Conservation (phyloP, 2,329 filamentous ascomycete species). For the Laburnicola sp. region DNA sequence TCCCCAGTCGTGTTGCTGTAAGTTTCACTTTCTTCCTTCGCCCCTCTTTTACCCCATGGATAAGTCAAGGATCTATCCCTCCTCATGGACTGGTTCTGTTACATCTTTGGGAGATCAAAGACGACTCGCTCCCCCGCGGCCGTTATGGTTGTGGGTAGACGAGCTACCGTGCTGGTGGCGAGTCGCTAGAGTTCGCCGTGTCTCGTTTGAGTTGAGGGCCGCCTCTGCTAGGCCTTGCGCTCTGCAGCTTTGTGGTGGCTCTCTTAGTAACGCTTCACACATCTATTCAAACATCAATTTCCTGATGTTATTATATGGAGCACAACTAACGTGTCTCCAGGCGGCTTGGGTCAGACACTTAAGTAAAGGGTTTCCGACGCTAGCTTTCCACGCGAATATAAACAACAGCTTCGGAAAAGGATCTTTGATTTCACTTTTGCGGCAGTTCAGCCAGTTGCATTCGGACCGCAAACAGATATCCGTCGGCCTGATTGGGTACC, state of each 20-base stretch:
- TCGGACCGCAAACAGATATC: conserved; percentile 91
- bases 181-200: conserved; percentile 74
- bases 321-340: conserved; percentile 54
- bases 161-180: conserved; percentile 84
- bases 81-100: conserved; percentile 89
- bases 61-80: conserved; percentile 87
- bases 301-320: conserved; percentile 19
- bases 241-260: conserved; percentile 67
- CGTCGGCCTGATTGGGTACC: conserved; percentile 85
- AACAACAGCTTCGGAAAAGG: conserved; percentile 98
- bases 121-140: conserved; percentile 66
- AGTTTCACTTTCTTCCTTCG: conserved; percentile 54
- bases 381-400: conserved; percentile 92
- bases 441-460: conserved; percentile 90
- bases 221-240: conserved; percentile 63
- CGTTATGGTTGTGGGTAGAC: conserved; percentile 69
- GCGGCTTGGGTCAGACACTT: conserved; percentile 89
- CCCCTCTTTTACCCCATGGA: conserved; percentile 65
- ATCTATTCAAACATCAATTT: conserved; percentile 49
- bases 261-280: conserved; percentile 99
- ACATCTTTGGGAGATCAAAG: conserved; percentile 97
- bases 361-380: conserved; percentile 88
- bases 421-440: conserved; percentile 84
- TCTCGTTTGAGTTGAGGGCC: conserved; percentile 98
- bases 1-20: conserved; percentile 93